Percentiles rank a stretch among this genome's conserved stretches.
These are phyloP conservation scores for Saccharomycopsis hybrid DNA, from an alignment of 1,139 yeast genomes.

Conservation along the genomic window DNA sequence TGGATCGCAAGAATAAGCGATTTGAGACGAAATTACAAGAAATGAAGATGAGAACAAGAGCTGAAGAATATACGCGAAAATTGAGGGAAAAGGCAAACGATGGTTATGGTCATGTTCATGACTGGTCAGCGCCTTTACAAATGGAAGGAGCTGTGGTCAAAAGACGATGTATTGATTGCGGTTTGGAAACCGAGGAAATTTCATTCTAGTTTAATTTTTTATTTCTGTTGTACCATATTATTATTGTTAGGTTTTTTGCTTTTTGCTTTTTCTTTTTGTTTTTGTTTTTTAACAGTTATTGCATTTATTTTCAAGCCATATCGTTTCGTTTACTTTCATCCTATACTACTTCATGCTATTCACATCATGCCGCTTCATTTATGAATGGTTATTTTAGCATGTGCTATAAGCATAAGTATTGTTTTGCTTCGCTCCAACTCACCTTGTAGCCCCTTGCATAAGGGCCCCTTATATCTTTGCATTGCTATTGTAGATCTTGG, in stretches of 20 bases:
- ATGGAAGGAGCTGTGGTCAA: constrained; percentile 43
- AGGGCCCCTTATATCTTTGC: neutral
- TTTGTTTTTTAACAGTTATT: too few relatives aligned
- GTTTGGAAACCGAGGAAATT: constrained; percentile 75
- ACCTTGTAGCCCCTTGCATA: too few relatives aligned
- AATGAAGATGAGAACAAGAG: constrained; percentile 87
- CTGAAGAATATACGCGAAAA: constrained; percentile 78
- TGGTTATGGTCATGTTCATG: constrained; percentile 58
- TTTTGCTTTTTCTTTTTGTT: too few relatives aligned
- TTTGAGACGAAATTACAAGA: constrained; percentile 70
- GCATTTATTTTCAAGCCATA: too few relatives aligned
- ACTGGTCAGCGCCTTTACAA: constrained; percentile 41
- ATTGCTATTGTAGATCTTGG: constrained; percentile 8
- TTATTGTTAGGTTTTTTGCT: too few relatives aligned
- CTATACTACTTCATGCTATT: too few relatives aligned
- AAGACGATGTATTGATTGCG: constrained; percentile 74
- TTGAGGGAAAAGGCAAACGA: constrained; percentile 48
- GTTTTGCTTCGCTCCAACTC: too few relatives aligned
- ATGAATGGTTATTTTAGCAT: too few relatives aligned
- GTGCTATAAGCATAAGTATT: too few relatives aligned
- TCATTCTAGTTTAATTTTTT: constrained; percentile 27
- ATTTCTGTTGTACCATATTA: neutral
- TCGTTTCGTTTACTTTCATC: too few relatives aligned
- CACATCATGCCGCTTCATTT: too few relatives aligned
- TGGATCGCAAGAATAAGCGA: constrained; percentile 70